These are phyloP conservation scores for Platanthera guangdongensis DNA, from an alignment of 106 monocot genomes.

Conservation along the genomic window DNA sequence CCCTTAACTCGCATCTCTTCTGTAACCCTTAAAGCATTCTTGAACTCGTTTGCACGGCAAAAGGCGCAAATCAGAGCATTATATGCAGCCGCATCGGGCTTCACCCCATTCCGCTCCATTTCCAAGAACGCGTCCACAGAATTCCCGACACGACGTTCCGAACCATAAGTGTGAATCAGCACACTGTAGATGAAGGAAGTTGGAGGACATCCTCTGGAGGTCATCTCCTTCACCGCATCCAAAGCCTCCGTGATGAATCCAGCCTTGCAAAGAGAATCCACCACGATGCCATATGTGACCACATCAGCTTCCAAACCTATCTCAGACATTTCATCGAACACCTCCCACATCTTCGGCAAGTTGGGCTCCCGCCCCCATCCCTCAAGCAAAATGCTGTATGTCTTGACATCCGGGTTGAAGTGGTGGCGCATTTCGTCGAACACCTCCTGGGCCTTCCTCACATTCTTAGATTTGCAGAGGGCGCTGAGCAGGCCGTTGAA, in stretches of 20 bases:
- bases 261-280: slow-evolving; percentile 79
- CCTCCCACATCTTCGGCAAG: slow-evolving; percentile 64
- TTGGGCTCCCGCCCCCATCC: slow-evolving; percentile 94
- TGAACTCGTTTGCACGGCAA: slow-evolving; percentile 48
- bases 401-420: slow-evolving; percentile 69
- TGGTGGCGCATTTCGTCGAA: slow-evolving; percentile 59
- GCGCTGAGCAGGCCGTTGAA: slow-evolving; percentile 82
- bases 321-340: slow-evolving; percentile 49
- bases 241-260: slow-evolving; percentile 65
- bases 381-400: slow-evolving; percentile 80
- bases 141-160: slow-evolving; percentile 56
- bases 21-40: slow-evolving; percentile 60
- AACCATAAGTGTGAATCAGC: slow-evolving; percentile 73
- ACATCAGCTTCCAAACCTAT: slow-evolving; percentile 67
- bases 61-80: slow-evolving; percentile 85
- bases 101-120: slow-evolving; percentile 71
- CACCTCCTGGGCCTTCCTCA: slow-evolving; percentile 81
- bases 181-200: slow-evolving; percentile 84
- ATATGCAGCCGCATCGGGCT: slow-evolving; percentile 63
- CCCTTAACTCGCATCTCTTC: slow-evolving; percentile 64
- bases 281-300: slow-evolving; percentile 93
- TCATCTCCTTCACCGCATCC: slow-evolving; percentile 53
- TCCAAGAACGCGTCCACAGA: slow-evolving; percentile 68
- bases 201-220: slow-evolving; percentile 30
- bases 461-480: slow-evolving; percentile 86